Base-by-base conservation (phyloP, 1,284 basidiomycete species). In the Trametes hirsuta region DNA sequence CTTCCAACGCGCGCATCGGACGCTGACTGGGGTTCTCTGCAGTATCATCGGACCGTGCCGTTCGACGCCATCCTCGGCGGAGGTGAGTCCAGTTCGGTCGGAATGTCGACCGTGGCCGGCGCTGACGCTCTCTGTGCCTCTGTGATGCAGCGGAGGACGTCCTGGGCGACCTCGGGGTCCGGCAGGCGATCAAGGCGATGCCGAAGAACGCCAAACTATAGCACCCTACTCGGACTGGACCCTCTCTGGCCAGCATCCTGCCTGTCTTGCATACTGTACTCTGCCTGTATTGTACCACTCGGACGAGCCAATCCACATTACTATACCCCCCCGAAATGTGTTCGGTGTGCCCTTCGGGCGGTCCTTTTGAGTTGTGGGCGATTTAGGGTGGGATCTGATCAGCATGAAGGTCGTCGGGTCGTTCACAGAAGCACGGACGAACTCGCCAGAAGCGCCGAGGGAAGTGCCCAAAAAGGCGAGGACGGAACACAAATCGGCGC, bases 31-130 rank as follows among this genome's bases (percentile, higher is more conserved):
- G 53, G 36, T 24, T 39, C 37, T 57, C 53, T 59, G 49, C 55
- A 87, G 84, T 88, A 86, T 68, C 85, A 89, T 69, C 81, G 87
- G 50, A 86, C 84, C 11, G 79, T 86, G 47, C 77, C 84, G 9
- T 90, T 90, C 71, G 87, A 90, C 68, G 77, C 87, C 54, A 77
- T 90, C 52, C 78, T 90, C 39, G 88, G 86, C 25, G 90, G 90
- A 76, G 83, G 82, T 68, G 77, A 80, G 72, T 51, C 15, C 15
- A 44, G 12, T 51, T 44, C 1, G 34, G 36, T 21, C 8, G 40
- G 21, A 37, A 47, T 14, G 42, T 40, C 21, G 48, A 55, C 49
- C 37, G 48, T 59, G 56, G 56, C 53, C 48, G 42, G n/a, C 21
- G n/a, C 35, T 49, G 42, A 52, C 48, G 34, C 40, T 40, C 12